Base-by-base conservation (phyloP, 192 early-diverging fungal species). In the Powellomyces hirtus region DNA sequence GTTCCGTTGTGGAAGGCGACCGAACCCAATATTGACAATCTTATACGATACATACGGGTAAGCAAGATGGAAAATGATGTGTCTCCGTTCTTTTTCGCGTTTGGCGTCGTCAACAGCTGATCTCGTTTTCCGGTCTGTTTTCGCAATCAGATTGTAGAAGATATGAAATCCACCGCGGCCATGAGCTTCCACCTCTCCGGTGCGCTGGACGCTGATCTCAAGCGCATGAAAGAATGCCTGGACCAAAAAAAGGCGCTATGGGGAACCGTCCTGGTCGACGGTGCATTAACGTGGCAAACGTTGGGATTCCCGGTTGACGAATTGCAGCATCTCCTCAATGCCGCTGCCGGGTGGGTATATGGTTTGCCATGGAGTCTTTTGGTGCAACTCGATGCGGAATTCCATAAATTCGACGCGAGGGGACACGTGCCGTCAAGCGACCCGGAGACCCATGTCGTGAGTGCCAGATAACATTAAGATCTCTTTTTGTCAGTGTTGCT, bases 261-360 rank as follows among this genome's bases (percentile, higher is more conserved):
- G 49, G 68, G 60, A 3, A 27, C 18, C 14, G n/a, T 51, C 14
- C 33, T 70, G 10, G 26, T 22, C 4, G 46, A 62, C 35, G 45
- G 33, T 29, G 58, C 18, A 26, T 29, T 11, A n/a, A 10, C 56
- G 30, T 70, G 68, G 68, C 59, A 60, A 16, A 34, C 8, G 8
- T 30, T 70, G n/a, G 68, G 68, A 3, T 70, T 62, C 35, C 68
- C 68, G 4, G 60, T 70, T 6, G 59, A 62, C 27, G 68, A 70
- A 22, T 13, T 62, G 11, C 14, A 50, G 31, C 38, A 20, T 10
- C 40, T 62, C 5, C 13, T 70, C 1, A 34, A 13, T 16, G 29
- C 68, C 29, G 44, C 51, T n/a, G 45, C 31, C 30, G 46, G 45
- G 14, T 62, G 59, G 68, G 38, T 70, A 8, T 62, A 62, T 52